Evolutionary conservation across 495 filamentous ascomycete species (phyloP).

Genomic region (Viridothelium virens): DNA sequence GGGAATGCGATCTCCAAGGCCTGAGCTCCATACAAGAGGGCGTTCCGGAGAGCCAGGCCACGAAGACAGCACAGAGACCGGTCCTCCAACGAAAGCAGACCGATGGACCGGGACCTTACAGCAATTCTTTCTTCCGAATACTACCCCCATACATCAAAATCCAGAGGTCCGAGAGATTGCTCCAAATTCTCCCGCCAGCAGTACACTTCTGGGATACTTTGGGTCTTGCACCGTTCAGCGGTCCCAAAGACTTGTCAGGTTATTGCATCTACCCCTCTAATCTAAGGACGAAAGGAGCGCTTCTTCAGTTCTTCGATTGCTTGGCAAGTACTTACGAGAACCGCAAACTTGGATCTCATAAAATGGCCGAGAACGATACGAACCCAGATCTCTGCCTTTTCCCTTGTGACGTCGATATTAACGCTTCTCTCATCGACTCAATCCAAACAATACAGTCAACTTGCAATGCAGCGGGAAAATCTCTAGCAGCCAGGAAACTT

Average conservation of each 20-base stretch:
- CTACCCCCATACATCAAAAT: constrained; percentile 66
- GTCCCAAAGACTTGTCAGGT: constrained; percentile 67
- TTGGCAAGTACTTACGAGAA: constrained; percentile 59
- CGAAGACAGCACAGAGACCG: constrained; percentile 10
- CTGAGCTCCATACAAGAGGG: constrained; percentile 20
- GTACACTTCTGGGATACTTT: constrained; percentile 87
- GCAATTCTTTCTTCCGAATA: constrained; percentile 33
- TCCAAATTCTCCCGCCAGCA: constrained; percentile 73
- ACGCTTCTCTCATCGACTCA: not conserved
- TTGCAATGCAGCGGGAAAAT: not conserved
- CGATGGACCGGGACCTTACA: constrained; percentile 15
- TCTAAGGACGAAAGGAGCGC: not conserved
- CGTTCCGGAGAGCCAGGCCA: not conserved
- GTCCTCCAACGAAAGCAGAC: constrained; percentile 11
- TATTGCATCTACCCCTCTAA: constrained; percentile 66
- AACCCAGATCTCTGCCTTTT: not conserved
- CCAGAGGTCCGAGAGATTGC: constrained; percentile 60
- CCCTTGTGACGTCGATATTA: not conserved
- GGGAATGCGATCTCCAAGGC: constrained; percentile 15
- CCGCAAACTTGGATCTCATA: constrained; percentile 67
- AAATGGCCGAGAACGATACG: constrained; percentile 21
- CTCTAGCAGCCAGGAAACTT: not conserved
- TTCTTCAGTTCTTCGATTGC: constrained; percentile 5
- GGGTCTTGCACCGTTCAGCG: constrained; percentile 69
- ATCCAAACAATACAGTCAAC: not conserved